A percentile compares a stretch with the other conserved stretches of the same genome.
Conservation (phyloP, 2,329 filamentous ascomycete species). For the Xylaria sp. region DNA sequence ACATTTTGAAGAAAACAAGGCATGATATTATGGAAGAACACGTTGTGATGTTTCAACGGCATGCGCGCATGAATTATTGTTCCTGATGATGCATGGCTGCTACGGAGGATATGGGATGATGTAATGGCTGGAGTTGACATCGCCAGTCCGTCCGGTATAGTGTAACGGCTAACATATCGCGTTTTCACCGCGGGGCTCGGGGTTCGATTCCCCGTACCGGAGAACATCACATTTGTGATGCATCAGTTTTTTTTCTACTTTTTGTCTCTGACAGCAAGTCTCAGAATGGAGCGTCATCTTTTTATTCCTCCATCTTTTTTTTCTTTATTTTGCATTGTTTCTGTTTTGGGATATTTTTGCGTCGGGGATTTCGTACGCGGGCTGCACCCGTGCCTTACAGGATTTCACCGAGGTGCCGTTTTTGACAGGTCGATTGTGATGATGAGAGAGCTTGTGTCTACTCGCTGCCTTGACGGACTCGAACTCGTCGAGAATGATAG, state of each 20-base stretch:
- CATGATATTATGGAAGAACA: neutral
- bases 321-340: no score
- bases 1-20: no score
- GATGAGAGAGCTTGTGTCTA: neutral
- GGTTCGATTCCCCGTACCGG: slow-evolving; percentile 3
- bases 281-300: no score
- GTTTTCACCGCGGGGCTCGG: slow-evolving; percentile 3
- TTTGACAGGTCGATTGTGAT: neutral
- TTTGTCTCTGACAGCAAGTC: no score
- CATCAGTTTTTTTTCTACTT: neutral
- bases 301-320: neutral
- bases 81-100: no score
- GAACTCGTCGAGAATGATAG: no score
- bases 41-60: no score
- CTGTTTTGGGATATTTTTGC: neutral
- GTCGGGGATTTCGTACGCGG: neutral
- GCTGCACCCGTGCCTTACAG: neutral
- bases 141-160: neutral
- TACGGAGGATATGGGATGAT: no score
- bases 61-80: no score
- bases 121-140: neutral
- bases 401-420: neutral
- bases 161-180: slow-evolving; percentile 3
- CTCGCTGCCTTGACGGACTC: no score
- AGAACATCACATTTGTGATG: neutral